phyloP scores from a whole-genome alignment of 176 grass and related monocot species.

The Thinopyrum elongatum region DNA sequence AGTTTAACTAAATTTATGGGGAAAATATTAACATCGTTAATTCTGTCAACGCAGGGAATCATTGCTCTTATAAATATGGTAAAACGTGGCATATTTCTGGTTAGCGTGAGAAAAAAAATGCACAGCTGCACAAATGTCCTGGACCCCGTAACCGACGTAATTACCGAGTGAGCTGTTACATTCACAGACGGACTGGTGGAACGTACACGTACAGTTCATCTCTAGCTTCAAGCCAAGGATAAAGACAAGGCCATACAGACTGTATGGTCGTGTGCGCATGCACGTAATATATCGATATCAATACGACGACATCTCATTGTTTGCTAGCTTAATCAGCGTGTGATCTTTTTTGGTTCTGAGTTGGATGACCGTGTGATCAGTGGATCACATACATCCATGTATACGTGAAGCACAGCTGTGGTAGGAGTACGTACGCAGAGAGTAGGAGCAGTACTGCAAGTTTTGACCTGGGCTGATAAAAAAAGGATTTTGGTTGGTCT shows the following conservation, averaged over 20 bases:
- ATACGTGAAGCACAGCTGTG: not conserved
- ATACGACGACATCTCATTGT: not conserved
- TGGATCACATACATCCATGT: too few species aligned
- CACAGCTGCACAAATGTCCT: too few species aligned
- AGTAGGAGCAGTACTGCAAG: not conserved
- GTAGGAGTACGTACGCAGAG: too few species aligned
- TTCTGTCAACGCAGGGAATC: too few species aligned
- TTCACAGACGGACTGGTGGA: not conserved
- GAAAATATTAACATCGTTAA: too few species aligned
- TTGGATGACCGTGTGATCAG: too few species aligned
- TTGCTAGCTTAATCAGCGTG: not conserved
- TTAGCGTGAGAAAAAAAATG: too few species aligned
- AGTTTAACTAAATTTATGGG: too few species aligned
- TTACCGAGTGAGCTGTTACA: not conserved
- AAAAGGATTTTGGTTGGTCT: not conserved
- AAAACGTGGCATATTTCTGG: too few species aligned
- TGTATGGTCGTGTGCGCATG: not conserved
- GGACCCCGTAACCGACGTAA: too few species aligned
- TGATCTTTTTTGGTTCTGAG: too few species aligned
- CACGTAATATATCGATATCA: not conserved
- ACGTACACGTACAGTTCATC: not conserved
- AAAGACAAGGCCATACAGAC: not conserved
- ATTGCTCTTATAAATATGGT: too few species aligned
- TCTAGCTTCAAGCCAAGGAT: slow-evolving; percentile 4
- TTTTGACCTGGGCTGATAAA: not conserved